phyloP scores from a whole-genome alignment of 2,329 filamentous ascomycete species.

The Zarea fungicola region DNA sequence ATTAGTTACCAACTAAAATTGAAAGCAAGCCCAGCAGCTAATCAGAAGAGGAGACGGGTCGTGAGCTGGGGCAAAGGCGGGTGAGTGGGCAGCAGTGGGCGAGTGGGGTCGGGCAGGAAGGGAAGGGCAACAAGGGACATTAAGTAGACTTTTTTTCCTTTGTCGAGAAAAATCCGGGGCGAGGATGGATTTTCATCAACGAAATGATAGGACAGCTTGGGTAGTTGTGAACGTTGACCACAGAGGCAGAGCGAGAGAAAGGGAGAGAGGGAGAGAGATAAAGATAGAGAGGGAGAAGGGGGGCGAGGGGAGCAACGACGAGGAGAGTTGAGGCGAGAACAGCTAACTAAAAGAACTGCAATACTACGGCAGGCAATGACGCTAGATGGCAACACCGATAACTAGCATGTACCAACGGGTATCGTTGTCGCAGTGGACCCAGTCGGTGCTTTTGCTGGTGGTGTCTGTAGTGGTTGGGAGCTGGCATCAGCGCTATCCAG shows the following conservation, averaged over 20 bases:
- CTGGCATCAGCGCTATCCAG: not conserved
- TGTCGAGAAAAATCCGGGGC: not conserved
- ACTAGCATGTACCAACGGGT: not conserved
- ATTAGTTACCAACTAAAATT: too few relatives aligned
- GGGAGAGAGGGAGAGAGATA: not conserved
- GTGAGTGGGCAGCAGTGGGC: slow-evolving; percentile 2
- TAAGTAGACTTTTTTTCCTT: too few relatives aligned
- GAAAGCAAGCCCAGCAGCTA: too few relatives aligned
- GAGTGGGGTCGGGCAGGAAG: slow-evolving; percentile 13
- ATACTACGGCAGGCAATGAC: slow-evolving; percentile 1
- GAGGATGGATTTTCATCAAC: not conserved
- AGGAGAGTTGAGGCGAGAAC: not conserved
- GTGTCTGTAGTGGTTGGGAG: not conserved
- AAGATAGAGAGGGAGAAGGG: not conserved
- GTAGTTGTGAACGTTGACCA: not conserved
- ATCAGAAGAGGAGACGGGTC: slow-evolving; percentile 10
- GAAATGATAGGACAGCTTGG: not conserved
- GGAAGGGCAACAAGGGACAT: not conserved
- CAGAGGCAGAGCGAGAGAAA: not conserved
- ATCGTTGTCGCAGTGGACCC: not conserved
- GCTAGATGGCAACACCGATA: slow-evolving; percentile 1
- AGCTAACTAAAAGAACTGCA: too few relatives aligned
- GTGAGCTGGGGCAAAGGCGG: slow-evolving; percentile 12
- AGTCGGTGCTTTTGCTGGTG: not conserved
- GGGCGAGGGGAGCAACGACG: not conserved